Evolutionary conservation across 305 asterid genomes (phyloP).

Genomic region (Solanum hybrid): DNA sequence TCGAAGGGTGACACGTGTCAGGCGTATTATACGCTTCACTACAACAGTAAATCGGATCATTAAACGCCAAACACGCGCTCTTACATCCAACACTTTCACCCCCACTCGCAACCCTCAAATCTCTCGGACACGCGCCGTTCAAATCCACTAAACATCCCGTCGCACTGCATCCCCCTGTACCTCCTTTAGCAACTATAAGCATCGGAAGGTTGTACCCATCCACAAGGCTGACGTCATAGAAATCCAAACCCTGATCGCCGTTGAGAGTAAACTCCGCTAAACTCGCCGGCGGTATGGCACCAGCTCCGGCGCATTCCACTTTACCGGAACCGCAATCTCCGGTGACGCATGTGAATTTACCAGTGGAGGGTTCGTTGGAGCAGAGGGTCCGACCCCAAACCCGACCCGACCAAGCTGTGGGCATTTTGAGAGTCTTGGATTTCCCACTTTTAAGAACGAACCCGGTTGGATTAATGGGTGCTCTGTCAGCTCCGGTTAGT

Average conservation of each 20-base stretch:
- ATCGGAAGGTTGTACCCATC: conserved; percentile 93
- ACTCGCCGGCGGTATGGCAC: conserved; percentile 91
- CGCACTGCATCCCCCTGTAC: conserved; percentile 71
- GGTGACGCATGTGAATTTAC: conserved; percentile 58
- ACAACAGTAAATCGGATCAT: conserved; percentile 74
- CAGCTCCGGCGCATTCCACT: conserved; percentile 58
- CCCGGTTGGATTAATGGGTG: conserved; percentile 60
- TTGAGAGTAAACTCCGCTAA: conserved; percentile 86
- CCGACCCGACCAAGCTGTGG: conserved; percentile 83
- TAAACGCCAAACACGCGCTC: conserved; percentile 98
- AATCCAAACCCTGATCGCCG: conserved; percentile 80
- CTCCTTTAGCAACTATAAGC: conserved; percentile 70
- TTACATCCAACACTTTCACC: conserved; percentile 62
- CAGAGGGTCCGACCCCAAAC: conserved; percentile 86
- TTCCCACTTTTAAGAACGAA: conserved; percentile 52
- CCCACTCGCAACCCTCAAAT: conserved; percentile 52
- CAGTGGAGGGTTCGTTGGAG: conserved; percentile 33
- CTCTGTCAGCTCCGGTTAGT: conserved; percentile 73
- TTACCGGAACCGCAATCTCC: conserved; percentile 87
- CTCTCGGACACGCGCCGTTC: conserved; percentile 80
- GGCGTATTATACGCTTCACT: conserved; percentile 75
- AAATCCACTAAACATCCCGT: conserved; percentile 82
- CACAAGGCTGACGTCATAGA: conserved; percentile 90
- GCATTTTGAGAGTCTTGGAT: conserved; percentile 62
- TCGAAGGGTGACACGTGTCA: conserved; percentile 78